Evolutionary conservation across 2,329 filamentous ascomycete species (phyloP).

Genomic region (Endocalyx cinctus): DNA sequence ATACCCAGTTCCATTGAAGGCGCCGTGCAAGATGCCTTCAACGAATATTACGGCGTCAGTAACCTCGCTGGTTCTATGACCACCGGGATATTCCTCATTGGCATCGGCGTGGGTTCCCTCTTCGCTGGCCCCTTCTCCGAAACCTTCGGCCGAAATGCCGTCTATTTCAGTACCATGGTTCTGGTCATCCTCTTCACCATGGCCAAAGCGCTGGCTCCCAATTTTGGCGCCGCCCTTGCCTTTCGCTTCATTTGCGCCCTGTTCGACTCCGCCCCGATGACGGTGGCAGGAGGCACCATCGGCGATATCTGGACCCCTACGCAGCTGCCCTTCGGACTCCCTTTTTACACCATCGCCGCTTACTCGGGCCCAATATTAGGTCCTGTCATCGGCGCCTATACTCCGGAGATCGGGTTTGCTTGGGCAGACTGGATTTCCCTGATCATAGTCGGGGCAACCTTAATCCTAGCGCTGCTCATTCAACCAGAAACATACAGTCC

Average conservation of each 20-base stretch:
- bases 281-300: constrained; percentile 37
- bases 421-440: constrained; percentile 36
- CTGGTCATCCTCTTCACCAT: constrained; percentile 42
- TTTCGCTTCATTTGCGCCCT: constrained; percentile 46
- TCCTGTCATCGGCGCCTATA: constrained; percentile 19
- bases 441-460: constrained; percentile 19
- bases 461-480: constrained; percentile 15
- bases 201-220: constrained; percentile 38
- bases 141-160: constrained; percentile 31
- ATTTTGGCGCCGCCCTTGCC: constrained; percentile 35
- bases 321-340: constrained; percentile 14
- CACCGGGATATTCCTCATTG: constrained; percentile 29
- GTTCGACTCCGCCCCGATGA: constrained; percentile 40
- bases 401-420: constrained; percentile 13
- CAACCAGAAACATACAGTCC: constrained; percentile 27
- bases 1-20: constrained; percentile 10
- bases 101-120: constrained; percentile 31
- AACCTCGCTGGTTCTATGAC: constrained; percentile 8
- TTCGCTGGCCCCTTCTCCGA: constrained; percentile 35
- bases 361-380: constrained; percentile 21
- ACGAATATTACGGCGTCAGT: constrained; percentile 9
- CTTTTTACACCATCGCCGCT: constrained; percentile 21
- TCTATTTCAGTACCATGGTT: constrained; percentile 34
- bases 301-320: constrained; percentile 33
- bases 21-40: constrained; percentile 5